Evolutionary conservation across 208 protist genomes (phyloP).

Genomic region (Acanthamoeba divionensis): DNA sequence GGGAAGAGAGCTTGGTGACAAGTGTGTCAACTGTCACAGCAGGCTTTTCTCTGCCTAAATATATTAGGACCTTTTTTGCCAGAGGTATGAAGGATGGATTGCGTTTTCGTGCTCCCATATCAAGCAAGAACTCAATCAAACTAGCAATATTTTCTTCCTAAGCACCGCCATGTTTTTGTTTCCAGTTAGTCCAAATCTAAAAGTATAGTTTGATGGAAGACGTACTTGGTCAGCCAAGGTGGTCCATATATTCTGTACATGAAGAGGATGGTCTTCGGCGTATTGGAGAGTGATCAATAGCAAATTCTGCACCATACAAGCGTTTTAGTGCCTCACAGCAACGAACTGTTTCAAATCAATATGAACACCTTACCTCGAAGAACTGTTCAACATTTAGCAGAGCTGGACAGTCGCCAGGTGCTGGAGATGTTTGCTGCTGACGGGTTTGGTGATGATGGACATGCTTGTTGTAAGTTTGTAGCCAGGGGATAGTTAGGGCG

Average conservation of each 20-base stretch:
- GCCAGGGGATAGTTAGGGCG: neutral
- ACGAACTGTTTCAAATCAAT: too few relatives aligned
- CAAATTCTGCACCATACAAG: neutral
- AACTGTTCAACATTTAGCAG: too few relatives aligned
- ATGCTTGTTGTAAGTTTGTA: neutral
- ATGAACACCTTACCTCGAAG: too few relatives aligned
- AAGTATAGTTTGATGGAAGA: neutral
- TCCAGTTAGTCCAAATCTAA: too few relatives aligned
- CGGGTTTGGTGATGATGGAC: too few relatives aligned
- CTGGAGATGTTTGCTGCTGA: too few relatives aligned
- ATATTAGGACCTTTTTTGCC: conserved; percentile 29
- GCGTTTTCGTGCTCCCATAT: neutral
- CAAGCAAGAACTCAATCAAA: neutral
- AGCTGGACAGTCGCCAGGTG: too few relatives aligned
- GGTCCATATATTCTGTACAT: conserved; percentile 11
- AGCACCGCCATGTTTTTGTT: too few relatives aligned
- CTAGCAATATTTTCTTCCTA: conserved; percentile 12
- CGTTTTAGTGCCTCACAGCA: too few relatives aligned
- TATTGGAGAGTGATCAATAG: conserved; percentile 25
- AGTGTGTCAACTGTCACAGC: conserved; percentile 29
- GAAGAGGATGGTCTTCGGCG: conserved; percentile 27
- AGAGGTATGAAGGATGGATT: too few relatives aligned
- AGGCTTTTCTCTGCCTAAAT: neutral
- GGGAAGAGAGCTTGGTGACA: neutral
- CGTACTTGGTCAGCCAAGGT: conserved; percentile 13